These are phyloP conservation scores for Aspergillus egyptiacus DNA, from an alignment of 495 filamentous ascomycete species.

Conservation along the genomic window DNA sequence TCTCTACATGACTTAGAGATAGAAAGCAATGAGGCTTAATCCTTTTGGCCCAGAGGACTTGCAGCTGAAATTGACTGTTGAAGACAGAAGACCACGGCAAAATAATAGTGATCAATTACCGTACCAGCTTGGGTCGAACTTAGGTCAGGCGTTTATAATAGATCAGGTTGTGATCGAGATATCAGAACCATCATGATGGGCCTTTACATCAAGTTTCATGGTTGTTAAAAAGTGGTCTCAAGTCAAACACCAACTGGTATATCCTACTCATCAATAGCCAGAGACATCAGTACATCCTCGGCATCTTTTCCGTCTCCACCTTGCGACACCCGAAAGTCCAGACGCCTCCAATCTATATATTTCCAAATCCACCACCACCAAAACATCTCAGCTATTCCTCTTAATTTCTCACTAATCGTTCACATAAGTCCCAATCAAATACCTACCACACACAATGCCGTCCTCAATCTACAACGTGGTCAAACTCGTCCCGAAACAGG, in stretches of 20 bases:
- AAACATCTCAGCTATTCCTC: background rate
- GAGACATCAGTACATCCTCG: slow-evolving; percentile 4
- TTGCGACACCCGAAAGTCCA: slow-evolving; percentile 4
- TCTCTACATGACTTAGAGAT: background rate
- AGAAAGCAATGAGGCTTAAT: no score
- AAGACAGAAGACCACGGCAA: no score
- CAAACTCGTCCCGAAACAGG: slow-evolving; percentile 16
- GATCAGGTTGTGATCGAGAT: no score
- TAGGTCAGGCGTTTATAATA: no score
- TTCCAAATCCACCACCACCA: background rate
- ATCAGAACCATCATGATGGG: no score
- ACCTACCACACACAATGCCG: background rate
- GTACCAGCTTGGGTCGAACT: no score
- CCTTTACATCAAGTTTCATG: no score
- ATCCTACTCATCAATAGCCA: background rate
- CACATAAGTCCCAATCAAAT: background rate
- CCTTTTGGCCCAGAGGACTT: no score
- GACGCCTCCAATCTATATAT: background rate
- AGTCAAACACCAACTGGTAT: background rate
- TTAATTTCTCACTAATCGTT: no score
- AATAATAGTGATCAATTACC: no score
- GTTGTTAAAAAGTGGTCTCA: background rate
- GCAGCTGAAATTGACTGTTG: no score
- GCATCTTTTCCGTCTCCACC: slow-evolving; percentile 7
- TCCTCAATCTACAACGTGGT: slow-evolving; percentile 14